Evolutionary conservation across 768 basidiomycete genomes (phyloP), one percentile per base, ranked within the genome.

Genomic region (Lentinula edodes): DNA sequence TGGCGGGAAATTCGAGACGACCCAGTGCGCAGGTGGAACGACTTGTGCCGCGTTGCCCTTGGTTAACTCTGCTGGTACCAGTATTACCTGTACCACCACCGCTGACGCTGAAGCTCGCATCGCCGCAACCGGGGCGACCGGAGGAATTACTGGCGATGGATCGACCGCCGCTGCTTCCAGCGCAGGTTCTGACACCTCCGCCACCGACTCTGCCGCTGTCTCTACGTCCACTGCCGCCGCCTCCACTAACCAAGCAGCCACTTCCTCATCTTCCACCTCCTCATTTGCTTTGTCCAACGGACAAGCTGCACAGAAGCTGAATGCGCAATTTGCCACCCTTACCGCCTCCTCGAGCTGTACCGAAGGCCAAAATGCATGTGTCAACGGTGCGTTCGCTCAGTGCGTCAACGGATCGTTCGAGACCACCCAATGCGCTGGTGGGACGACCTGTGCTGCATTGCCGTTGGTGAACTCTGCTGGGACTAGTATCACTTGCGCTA

Each of bases 281-380:
- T 36, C 35, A 2, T 56, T 56, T 8, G 39, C 68, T 46, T 67
- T 75, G 34, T 70, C 76, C 38, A 85, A 85, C 61, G 83, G 82
- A 16, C 68, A 76, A 58, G 79, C 75, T 55, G 83, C 83, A 10
- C 81, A 84, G 66, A 70, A 75, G 7, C 75, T 80, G 38, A 85
- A 85, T 67, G 74, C 74, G 6, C 72, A 84, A 66, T 88, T 87
- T 70, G 73, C 76, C 16, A 69, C 67, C 8, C 76, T 88, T 32
- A 78, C 73, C 28, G 67, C 75, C 2, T 58, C 62, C 62, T 82
- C 85, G 35, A 6, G 78, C 8, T 88, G 87, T 73, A 76, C 71
- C 5, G 73, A 68, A 10, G 79, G 79, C 51, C 75, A 81, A 38
- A 69, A 74, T 16, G 82, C 80, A 18, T 85, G 83, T 66, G 70